Base-by-base conservation (phyloP, 768 basidiomycete genomes). In the Infundibulicybe gibba region DNA sequence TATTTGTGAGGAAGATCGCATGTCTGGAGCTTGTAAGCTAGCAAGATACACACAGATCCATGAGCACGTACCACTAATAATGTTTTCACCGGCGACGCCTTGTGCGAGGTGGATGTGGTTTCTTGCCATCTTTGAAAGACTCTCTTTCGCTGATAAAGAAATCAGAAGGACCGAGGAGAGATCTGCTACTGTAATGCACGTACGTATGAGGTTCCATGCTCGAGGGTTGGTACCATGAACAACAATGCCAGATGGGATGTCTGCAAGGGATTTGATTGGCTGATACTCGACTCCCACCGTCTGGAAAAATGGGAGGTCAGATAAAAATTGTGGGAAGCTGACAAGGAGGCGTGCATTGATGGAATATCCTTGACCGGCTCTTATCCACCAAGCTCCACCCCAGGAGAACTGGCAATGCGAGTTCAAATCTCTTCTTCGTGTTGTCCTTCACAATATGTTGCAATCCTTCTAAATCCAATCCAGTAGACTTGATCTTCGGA, bases 41-140 rank as follows among this genome's bases (percentile, higher is more conserved):
- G 35, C 4, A 38, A 19, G 17, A 38, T 6, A n/a, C 35, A 13
- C 11, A 45, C 3, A 19, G 39, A 8, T 25, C 33, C 14, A 11
- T 19, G 4, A n/a, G 11, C 17, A 63, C 81, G 19, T 47, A 90
- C 93, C 91, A 53, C 90, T 93, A 43, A 86, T 77, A 41, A 90
- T 83, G 5, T 77, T 76, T 2, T 81, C 61, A 8, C 81, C 80
- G 2, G 75, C 69, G 3, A 89, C 67, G 32, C 87, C 85, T 61
- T 93, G 87, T 0, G 94, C 94, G 12, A 97, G 73, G 63, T 99
- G 95, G 33, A 98, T 87, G 58, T 97, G 94, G 58, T 94, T 95
- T 19, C 95, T 75, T 11, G 67, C 75, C 93, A 94, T 97, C 51
- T 75, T 83, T 0, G 86, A 91, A 14, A 97, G 64, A 0, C 94